These are phyloP conservation scores for Cryptococcus amylolentus DNA, from an alignment of 1,284 basidiomycete species.

Conservation along the genomic window DNA sequence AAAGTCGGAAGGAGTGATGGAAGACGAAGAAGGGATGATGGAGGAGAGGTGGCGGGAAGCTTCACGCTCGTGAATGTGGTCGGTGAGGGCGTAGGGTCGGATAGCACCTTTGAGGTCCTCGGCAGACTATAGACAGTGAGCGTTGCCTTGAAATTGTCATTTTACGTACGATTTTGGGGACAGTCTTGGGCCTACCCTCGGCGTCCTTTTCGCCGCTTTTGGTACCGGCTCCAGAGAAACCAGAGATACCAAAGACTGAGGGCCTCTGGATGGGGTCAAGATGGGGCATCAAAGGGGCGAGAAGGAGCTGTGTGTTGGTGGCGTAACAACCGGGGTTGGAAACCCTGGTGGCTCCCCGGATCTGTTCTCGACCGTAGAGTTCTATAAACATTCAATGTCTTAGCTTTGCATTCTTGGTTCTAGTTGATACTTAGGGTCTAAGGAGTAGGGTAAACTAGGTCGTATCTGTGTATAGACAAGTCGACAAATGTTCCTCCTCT, in stretches of 20 bases:
- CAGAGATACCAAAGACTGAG: conserved; percentile 88
- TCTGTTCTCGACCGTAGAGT: conserved; percentile 72
- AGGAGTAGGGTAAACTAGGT: conserved; percentile 15
- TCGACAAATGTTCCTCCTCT: conserved; percentile 1
- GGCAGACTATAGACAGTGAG: conserved; percentile 40
- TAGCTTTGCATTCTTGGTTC: conserved; percentile 19
- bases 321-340: conserved; percentile 98
- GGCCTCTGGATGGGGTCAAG: conserved; percentile 66
- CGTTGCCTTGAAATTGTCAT: neutral
- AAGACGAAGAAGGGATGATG: conserved; percentile 50
- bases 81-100: conserved; percentile 83
- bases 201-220: conserved; percentile 61
- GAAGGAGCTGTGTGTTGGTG: conserved; percentile 84
- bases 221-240: conserved; percentile 93
- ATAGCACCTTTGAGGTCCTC: conserved; percentile 73
- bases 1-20: conserved; percentile 45
- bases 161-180: conserved; percentile 68
- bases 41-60: conserved; percentile 74
- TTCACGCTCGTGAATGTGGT: conserved; percentile 98
- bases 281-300: conserved; percentile 80
- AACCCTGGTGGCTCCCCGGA: conserved; percentile 73
- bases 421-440: conserved; percentile 16
- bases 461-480: neutral
- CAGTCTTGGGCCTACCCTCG: conserved; percentile 67
- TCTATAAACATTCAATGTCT: conserved; percentile 55